A percentile compares a stretch with the other conserved stretches of the same genome.
Evolutionary conservation across 768 basidiomycete genomes (phyloP).

Genomic region (Pluteus cervinus): DNA sequence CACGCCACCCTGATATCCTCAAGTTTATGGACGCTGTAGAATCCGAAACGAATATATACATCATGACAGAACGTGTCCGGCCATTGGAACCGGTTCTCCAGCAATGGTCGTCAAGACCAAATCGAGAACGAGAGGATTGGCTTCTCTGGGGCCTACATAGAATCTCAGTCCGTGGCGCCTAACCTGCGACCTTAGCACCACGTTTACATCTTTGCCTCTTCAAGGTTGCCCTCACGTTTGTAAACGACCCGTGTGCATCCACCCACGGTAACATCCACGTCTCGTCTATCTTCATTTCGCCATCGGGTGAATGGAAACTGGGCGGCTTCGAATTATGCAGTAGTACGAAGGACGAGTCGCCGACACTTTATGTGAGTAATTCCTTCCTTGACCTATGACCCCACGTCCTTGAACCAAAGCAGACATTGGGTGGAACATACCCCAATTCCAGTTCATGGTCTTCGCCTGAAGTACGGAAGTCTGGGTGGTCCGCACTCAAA

Average conservation of each 20-base stretch:
- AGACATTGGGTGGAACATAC: constrained; percentile 64
- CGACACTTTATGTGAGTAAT: constrained; percentile 72
- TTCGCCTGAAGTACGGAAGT: constrained; percentile 84
- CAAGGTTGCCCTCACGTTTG: constrained; percentile 83
- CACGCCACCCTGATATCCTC: constrained; percentile 92
- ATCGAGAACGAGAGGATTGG: constrained; percentile 80
- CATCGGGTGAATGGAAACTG: constrained; percentile 94
- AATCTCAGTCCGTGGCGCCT: constrained; percentile 65
- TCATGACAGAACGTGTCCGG: constrained; percentile 91
- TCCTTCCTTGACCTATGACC: constrained; percentile 5
- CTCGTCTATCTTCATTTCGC: constrained; percentile 84
- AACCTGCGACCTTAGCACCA: constrained; percentile 1
- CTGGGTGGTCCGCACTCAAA: constrained; percentile 78
- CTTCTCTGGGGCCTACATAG: constrained; percentile 91
- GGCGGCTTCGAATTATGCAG: constrained; percentile 92
- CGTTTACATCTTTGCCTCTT: constrained; percentile 7
- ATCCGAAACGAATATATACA: constrained; percentile 79
- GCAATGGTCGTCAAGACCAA: constrained; percentile 54
- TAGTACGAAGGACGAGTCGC: constrained; percentile 70
- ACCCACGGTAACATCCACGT: constrained; percentile 77
- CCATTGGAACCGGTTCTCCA: constrained; percentile 62
- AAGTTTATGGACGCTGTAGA: constrained; percentile 94
- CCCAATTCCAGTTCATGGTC: constrained; percentile 58
- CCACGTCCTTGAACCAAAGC: constrained; percentile 10
- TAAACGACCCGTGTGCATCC: constrained; percentile 78